Conservation (phyloP, 2,329 filamentous ascomycete species). For the Bipolaris cookei region DNA sequence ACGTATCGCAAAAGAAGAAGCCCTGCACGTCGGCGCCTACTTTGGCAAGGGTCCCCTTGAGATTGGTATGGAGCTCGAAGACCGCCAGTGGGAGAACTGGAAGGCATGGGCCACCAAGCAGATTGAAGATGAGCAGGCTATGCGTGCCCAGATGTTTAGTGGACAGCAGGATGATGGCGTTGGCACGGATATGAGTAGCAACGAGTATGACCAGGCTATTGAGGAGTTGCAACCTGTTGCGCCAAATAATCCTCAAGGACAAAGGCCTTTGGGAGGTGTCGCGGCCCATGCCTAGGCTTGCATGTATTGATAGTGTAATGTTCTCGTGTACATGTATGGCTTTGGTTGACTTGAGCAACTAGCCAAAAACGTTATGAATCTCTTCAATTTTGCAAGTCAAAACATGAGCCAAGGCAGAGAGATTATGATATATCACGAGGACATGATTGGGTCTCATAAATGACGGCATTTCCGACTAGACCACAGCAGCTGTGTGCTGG, state of each 20-base stretch:
- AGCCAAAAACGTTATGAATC: not conserved
- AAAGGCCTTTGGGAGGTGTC: conserved; percentile 48
- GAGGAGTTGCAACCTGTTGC: conserved; percentile 41
- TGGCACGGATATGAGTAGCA: conserved; percentile 23
- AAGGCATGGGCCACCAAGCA: conserved; percentile 74
- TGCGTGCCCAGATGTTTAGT: conserved; percentile 52
- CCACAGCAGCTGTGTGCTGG: no score
- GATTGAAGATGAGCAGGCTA: conserved; percentile 57
- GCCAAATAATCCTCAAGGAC: conserved; percentile 35
- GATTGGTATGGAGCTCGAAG: conserved; percentile 81
- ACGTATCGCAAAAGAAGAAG: conserved; percentile 86
- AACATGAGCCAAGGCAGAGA: not conserved
- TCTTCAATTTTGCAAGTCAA: not conserved
- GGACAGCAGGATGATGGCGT: conserved; percentile 38
- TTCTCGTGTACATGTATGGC: conserved; percentile 28
- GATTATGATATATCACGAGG: not conserved
- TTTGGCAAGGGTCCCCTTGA: conserved; percentile 81
- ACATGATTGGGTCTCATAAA: not conserved
- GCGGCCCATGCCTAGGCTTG: conserved; percentile 41
- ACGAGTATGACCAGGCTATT: conserved; percentile 40
- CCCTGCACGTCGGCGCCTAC: conserved; percentile 81
- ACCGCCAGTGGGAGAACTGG: conserved; percentile 81
- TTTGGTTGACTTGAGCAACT: not conserved
- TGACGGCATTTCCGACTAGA: no score
- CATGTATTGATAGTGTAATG: conserved; percentile 34